Percentiles rank a stretch among this genome's conserved stretches.
Conservation (phyloP, 164 flowering plant genomes). For the Berberis vulgaris region DNA sequence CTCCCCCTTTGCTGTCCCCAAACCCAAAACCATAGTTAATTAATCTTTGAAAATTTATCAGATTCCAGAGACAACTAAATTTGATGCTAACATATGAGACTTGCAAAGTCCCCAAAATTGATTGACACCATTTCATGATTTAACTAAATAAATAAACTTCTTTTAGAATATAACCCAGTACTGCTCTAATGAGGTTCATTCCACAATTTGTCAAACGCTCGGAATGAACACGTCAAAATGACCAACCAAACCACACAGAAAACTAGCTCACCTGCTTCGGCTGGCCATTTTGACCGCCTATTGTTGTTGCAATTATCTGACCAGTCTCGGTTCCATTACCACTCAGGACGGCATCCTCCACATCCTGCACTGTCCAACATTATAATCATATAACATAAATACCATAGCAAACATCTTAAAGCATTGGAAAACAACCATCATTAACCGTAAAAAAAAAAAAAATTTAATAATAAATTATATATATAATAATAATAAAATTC, state of each 20-base stretch:
- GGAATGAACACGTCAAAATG: neutral
- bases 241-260: neutral
- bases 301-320: conserved; percentile 52
- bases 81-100: no score
- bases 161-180: no score
- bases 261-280: conserved; percentile 58
- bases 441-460: neutral
- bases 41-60: no score
- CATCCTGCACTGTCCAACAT: conserved; percentile 30
- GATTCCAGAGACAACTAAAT: no score
- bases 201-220: no score
- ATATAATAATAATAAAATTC: neutral
- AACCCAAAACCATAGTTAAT: no score
- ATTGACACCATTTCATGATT: no score
- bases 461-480: neutral
- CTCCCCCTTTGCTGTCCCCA: no score
- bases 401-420: no score
- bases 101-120: no score
- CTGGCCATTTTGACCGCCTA: conserved; percentile 77
- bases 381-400: conserved; percentile 1
- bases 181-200: no score
- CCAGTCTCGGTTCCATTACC: conserved; percentile 85
- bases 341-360: conserved; percentile 52
- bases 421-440: neutral
- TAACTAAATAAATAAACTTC: no score